Evolutionary conservation across 768 basidiomycete genomes (phyloP).

Genomic region (Chalciporus chontae): DNA sequence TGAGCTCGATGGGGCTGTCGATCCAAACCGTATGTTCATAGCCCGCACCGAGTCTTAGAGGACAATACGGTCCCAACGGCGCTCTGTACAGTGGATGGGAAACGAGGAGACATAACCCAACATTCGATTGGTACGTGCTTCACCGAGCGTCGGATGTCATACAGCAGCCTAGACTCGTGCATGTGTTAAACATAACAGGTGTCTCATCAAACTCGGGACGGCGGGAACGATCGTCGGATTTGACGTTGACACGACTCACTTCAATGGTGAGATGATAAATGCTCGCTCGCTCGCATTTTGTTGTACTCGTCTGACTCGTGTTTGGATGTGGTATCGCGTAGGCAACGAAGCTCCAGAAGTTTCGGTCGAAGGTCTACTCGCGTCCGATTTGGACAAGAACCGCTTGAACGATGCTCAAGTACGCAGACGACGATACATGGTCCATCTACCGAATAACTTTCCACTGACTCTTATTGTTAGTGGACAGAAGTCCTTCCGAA

Average conservation of each 20-base stretch:
- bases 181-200: constrained; percentile 47
- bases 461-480: constrained; percentile 33
- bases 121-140: constrained; percentile 81
- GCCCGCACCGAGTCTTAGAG: constrained; percentile 87
- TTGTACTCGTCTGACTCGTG: not conserved
- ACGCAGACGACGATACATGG: constrained; percentile 21
- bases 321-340: constrained; percentile 22
- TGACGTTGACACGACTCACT: constrained; percentile 94
- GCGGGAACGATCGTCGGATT: constrained; percentile 72
- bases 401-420: constrained; percentile 51
- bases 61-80: constrained; percentile 96
- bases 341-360: constrained; percentile 86
- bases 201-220: constrained; percentile 84
- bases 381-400: constrained; percentile 41
- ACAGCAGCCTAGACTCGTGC: not conserved
- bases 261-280: constrained; percentile 69
- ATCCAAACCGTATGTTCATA: constrained; percentile 27
- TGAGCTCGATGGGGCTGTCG: not conserved
- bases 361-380: constrained; percentile 63
- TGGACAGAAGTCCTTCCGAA: constrained; percentile 81
- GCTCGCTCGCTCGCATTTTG: constrained; percentile 5
- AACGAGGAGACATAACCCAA: constrained; percentile 80
- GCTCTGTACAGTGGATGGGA: constrained; percentile 97
- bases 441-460: not conserved
- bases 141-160: not conserved